Percentiles rank a stretch among this genome's conserved stretches.
Conservation (phyloP, 2,329 filamentous ascomycete species). For the Penicillium concentricum region DNA sequence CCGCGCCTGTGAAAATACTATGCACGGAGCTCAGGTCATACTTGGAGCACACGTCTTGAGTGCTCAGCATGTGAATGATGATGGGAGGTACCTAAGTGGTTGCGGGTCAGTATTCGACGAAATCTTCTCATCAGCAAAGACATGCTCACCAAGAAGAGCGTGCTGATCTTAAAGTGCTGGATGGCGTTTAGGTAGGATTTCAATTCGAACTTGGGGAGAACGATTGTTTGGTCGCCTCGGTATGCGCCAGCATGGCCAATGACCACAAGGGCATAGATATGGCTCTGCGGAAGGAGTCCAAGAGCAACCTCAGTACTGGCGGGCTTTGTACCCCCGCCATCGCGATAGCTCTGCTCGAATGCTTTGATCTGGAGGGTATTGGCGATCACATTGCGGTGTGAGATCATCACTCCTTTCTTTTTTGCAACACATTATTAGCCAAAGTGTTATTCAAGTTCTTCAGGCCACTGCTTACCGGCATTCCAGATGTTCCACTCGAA, state of each 20-base stretch:
- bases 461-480: slow-evolving; percentile 58
- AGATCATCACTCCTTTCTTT: slow-evolving; percentile 81
- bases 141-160: slow-evolving; percentile 61
- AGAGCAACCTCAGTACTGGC: slow-evolving; percentile 54
- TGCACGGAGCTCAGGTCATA: slow-evolving; percentile 70
- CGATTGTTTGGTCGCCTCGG: slow-evolving; percentile 69
- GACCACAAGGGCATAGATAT: slow-evolving; percentile 76
- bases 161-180: slow-evolving; percentile 66
- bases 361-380: slow-evolving; percentile 65
- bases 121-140: background rate
- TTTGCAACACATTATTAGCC: background rate
- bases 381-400: slow-evolving; percentile 74
- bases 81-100: slow-evolving; percentile 69
- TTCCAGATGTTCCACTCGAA: slow-evolving; percentile 74
- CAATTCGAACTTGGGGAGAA: slow-evolving; percentile 73
- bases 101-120: background rate
- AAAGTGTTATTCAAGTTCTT: background rate
- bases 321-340: background rate
- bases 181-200: slow-evolving; percentile 63
- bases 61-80: slow-evolving; percentile 72
- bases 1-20: slow-evolving; percentile 70
- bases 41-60: slow-evolving; percentile 58
- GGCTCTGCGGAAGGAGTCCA: slow-evolving; percentile 74
- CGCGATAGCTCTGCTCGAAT: slow-evolving; percentile 48
- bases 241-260: slow-evolving; percentile 65